Conservation (phyloP, 2,329 filamentous ascomycete genomes). For the Neonectria faginata region DNA sequence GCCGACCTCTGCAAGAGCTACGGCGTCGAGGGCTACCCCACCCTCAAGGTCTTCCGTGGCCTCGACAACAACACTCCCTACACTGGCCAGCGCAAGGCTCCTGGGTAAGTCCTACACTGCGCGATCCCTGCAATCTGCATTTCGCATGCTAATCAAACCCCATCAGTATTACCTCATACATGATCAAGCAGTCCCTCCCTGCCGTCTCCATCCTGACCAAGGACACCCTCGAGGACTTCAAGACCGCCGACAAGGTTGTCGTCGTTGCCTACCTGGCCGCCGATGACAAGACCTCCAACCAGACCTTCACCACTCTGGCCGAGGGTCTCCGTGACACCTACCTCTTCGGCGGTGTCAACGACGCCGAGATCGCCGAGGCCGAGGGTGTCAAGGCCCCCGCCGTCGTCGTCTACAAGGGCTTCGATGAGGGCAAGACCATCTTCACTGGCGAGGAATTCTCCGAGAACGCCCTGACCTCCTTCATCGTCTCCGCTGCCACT, state of each 20-base stretch:
- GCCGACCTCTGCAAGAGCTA: constrained; percentile 88
- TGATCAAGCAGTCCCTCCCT: constrained; percentile 97
- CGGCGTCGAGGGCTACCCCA: constrained; percentile 97
- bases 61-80: constrained; percentile 84
- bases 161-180: constrained; percentile 79
- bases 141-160: constrained; percentile 36
- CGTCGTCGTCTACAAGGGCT: constrained; percentile 95
- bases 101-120: constrained; percentile 63
- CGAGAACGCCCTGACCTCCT: constrained; percentile 80
- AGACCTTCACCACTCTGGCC: constrained; percentile 81
- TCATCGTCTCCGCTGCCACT: constrained; percentile 86
- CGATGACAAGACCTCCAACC: constrained; percentile 85
- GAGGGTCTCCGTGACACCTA: constrained; percentile 87
- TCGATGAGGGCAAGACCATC: constrained; percentile 93
- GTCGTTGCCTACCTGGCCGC: constrained; percentile 87
- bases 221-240: constrained; percentile 93
- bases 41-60: constrained; percentile 98
- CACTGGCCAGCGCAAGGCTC: constrained; percentile 88
- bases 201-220: constrained; percentile 86
- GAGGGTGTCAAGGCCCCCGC: constrained; percentile 90
- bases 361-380: constrained; percentile 85
- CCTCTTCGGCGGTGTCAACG: constrained; percentile 90
- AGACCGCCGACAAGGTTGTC: constrained; percentile 97
- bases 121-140: neutral
- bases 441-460: constrained; percentile 81